Conservation (phyloP, 2,329 filamentous ascomycete genomes). For the Rhytidhysteron rufulum region DNA sequence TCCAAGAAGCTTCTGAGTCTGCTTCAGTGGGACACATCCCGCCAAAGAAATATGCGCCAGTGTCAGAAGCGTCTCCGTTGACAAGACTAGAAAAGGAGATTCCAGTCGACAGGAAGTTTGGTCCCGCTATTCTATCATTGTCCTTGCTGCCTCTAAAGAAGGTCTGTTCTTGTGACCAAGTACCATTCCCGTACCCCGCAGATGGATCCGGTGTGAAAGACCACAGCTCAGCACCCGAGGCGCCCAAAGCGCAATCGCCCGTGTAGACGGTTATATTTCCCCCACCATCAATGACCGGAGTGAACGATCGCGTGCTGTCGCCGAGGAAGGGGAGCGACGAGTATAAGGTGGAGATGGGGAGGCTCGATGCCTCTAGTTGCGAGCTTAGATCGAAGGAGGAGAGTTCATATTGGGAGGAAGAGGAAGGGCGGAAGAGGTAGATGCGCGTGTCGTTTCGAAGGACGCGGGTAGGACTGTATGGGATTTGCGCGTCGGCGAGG, state of each 20-base stretch:
- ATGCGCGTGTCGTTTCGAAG: constrained; percentile 57
- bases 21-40: constrained; percentile 72
- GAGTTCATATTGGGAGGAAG: constrained; percentile 51
- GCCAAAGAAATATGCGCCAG: constrained; percentile 71
- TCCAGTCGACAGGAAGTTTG: constrained; percentile 57
- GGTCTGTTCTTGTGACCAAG: constrained; percentile 50
- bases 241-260: constrained; percentile 63
- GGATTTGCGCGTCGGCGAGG: constrained; percentile 47
- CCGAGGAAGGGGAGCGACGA: constrained; percentile 61
- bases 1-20: constrained; percentile 52
- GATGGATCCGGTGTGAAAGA: constrained; percentile 53
- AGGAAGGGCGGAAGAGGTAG: constrained; percentile 65
- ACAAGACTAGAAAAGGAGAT: constrained; percentile 66
- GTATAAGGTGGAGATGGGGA: constrained; percentile 48
- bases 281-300: constrained; percentile 62
- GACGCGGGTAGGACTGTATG: constrained; percentile 75
- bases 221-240: constrained; percentile 60
- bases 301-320: constrained; percentile 55
- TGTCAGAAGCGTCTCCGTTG: constrained; percentile 50
- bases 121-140: constrained; percentile 36
- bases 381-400: constrained; percentile 63
- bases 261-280: constrained; percentile 71
- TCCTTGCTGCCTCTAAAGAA: constrained; percentile 30
- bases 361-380: constrained; percentile 47
- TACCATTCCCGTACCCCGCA: constrained; percentile 47